Conservation (phyloP, 352 stramenopile genomes). For the Globisporangium nodosum region DNA sequence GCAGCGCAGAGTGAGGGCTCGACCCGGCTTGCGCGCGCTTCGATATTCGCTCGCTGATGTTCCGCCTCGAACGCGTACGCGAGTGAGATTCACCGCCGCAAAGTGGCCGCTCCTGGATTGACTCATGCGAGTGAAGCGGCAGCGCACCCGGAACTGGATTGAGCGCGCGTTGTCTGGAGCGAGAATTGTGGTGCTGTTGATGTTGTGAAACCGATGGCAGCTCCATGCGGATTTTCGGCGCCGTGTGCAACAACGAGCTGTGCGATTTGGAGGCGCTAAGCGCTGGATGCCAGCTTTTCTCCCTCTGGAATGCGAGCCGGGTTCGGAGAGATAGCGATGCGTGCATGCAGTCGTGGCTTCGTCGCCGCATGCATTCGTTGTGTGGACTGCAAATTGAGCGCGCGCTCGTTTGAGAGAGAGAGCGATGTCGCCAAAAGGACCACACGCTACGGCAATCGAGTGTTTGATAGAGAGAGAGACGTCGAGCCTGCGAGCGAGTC, state of each 20-base stretch:
- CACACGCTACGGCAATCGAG: too few relatives aligned
- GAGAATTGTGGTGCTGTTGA: neutral
- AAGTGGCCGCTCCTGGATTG: neutral
- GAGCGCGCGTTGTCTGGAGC: neutral
- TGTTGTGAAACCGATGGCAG: too few relatives aligned
- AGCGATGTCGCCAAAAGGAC: neutral
- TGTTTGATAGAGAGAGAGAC: neutral
- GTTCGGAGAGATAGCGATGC: too few relatives aligned
- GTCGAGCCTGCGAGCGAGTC: neutral
- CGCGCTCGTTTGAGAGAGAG: neutral
- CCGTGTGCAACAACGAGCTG: too few relatives aligned
- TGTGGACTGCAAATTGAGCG: too few relatives aligned
- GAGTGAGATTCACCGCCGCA: neutral
- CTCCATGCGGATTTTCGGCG: neutral
- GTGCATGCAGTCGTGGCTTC: too few relatives aligned
- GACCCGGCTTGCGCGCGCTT: neutral
- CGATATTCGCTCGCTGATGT: neutral
- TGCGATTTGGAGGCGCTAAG: too few relatives aligned
- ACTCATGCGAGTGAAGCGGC: neutral
- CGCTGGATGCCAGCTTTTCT: too few relatives aligned
- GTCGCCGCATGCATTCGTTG: too few relatives aligned
- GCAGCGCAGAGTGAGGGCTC: too few relatives aligned
- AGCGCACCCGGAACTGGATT: neutral
- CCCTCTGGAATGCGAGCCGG: too few relatives aligned
- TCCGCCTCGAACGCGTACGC: neutral